These are phyloP conservation scores for Tetracladium marchalianum DNA, from an alignment of 495 filamentous ascomycete species.

Conservation along the genomic window DNA sequence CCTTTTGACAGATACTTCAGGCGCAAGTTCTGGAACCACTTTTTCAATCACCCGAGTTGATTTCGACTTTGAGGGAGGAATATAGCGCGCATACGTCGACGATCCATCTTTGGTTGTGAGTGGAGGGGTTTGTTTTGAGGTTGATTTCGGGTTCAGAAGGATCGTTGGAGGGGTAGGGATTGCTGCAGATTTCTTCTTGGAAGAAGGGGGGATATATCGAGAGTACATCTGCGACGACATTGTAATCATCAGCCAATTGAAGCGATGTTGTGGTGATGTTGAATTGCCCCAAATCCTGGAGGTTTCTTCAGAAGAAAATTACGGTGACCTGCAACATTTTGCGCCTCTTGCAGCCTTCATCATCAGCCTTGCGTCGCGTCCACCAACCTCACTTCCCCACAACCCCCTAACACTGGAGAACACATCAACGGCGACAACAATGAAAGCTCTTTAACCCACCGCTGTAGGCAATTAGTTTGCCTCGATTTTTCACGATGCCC, in stretches of 20 bases:
- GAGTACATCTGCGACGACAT: conserved; percentile 37
- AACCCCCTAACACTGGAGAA: neutral
- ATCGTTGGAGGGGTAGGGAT: conserved; percentile 6
- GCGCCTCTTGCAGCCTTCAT: neutral
- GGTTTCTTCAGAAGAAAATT: conserved; percentile 18
- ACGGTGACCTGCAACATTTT: conserved; percentile 7
- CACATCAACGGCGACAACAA: conserved; percentile 6
- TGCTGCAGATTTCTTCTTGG: conserved; percentile 5
- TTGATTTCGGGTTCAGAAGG: neutral
- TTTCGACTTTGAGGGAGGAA: conserved; percentile 27
- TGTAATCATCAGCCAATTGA: neutral
- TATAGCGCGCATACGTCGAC: conserved; percentile 32
- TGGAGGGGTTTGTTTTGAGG: neutral
- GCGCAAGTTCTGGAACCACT: neutral
- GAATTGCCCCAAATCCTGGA: neutral
- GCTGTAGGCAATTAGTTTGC: neutral
- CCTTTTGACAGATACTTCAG: neutral
- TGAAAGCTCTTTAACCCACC: neutral
- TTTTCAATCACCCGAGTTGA: conserved; percentile 15
- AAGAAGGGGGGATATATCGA: conserved; percentile 36
- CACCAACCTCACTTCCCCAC: neutral
- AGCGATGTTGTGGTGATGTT: neutral
- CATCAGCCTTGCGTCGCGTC: neutral
- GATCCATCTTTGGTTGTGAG: conserved; percentile 6
- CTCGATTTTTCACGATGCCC: conserved; percentile 34